Evolutionary conservation across 2,329 filamentous ascomycete species (phyloP), one percentile per base, ranked within the genome.

Genomic region (Trichophyton mentagrophytes): DNA sequence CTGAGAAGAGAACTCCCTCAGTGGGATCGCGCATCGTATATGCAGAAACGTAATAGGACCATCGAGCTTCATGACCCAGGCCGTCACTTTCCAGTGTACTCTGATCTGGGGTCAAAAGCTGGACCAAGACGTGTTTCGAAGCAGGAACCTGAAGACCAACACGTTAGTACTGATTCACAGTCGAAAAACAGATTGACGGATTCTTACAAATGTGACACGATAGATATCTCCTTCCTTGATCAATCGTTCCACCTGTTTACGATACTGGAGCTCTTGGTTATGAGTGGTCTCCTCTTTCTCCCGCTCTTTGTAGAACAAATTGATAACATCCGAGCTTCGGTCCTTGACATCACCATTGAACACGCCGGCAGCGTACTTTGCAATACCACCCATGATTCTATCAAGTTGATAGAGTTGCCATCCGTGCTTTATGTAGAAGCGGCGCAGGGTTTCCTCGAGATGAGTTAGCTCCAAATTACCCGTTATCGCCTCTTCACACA

Each of bases 11-110:
- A 2, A 93, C 81, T 13, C 88, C 88, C 73, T 93, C 89, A 0
- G 93, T 99, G 1, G 89, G 88, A 69, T 96, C 90, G 25, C 91
- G 82, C 64, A 90, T 89, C 66, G 90, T 88, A 73, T 88, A 97
- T 0, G 91, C 90, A 17, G 92, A 91, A 61, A 96, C 89, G 71
- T 99, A 99, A 76, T 95, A 95, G 67, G 92, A 89, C 93, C 93
- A 99, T 44, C 85, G 78, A 64, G 80, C 80, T 65, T 84, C 80
- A 3, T 78, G 74, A 59, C 78, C 80, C 25, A 85, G 81, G 64
- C 90, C 85, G 61, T 86, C 86, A 58, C 85, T 83, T 69, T 93
- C 87, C 78, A 96, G 79, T 0, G 83, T 85, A 1, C 79, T 86
- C 66, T 96, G 90, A 66, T 95, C 89, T 69, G 87, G 86, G 67